A percentile compares a stretch with the other conserved stretches of the same genome.
These are phyloP conservation scores for Pichia phayaonensis DNA, from an alignment of 805 yeast genomes.

Conservation along the genomic window DNA sequence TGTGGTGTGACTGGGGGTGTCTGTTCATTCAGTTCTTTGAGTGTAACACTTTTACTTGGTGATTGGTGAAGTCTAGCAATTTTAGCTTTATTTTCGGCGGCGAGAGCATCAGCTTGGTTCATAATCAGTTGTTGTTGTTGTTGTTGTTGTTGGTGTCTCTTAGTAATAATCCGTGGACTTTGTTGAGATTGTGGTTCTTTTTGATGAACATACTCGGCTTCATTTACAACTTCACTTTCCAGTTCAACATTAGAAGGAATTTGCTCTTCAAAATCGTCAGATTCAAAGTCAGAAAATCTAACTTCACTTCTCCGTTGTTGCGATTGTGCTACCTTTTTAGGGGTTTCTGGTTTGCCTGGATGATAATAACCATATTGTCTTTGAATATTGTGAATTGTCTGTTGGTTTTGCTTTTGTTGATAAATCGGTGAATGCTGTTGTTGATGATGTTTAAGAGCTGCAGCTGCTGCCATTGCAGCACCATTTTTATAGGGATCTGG, in stretches of 20 bases:
- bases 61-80: background rate
- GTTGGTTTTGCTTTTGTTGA: background rate
- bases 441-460: constrained; percentile 3
- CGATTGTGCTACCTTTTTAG: background rate
- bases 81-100: background rate
- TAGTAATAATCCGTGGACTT: background rate
- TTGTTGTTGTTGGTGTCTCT: background rate
- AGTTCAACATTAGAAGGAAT: background rate
- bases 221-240: background rate
- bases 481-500: constrained; percentile 1
- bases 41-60: background rate
- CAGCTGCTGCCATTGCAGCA: constrained; percentile 8
- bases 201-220: background rate
- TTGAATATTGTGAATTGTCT: background rate
- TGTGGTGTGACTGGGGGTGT: background rate
- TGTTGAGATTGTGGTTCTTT: background rate
- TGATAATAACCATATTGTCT: background rate
- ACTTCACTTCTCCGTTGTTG: constrained; percentile 2
- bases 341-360: no score
- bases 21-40: background rate
- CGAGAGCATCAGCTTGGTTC: background rate
- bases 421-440: background rate
- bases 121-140: background rate
- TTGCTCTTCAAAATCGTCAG: background rate
- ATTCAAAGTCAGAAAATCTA: constrained; percentile 1